Percentiles rank a stretch among this genome's conserved stretches.
phyloP scores from a whole-genome alignment of 805 yeast genomes.

The Candida sakaeoensis region DNA sequence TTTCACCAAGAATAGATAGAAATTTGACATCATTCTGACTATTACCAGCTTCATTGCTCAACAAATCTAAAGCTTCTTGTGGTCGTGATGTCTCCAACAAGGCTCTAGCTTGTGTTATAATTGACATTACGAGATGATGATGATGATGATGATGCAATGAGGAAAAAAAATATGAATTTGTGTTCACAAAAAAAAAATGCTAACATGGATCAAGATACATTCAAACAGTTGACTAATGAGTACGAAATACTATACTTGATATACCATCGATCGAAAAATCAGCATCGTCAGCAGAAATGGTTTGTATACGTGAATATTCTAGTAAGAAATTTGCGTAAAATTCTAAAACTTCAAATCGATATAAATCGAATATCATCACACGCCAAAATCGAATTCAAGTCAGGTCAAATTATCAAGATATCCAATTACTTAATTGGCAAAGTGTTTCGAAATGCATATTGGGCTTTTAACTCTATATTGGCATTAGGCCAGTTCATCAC shows the following conservation, averaged over 20 bases:
- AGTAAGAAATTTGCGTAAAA: slow-evolving; percentile 50
- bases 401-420: slow-evolving; percentile 13
- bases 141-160: background rate
- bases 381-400: slow-evolving; percentile 9
- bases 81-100: slow-evolving; percentile 47
- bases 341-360: slow-evolving; percentile 24
- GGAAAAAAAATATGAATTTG: too few species aligned
- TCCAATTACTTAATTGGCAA: slow-evolving; percentile 29
- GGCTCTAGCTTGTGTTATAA: slow-evolving; percentile 36
- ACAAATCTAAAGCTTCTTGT: slow-evolving; percentile 48
- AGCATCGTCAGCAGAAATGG: slow-evolving; percentile 72
- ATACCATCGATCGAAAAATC: slow-evolving; percentile 71
- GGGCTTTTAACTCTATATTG: slow-evolving; percentile 62
- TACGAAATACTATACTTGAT: slow-evolving; percentile 56
- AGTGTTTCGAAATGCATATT: slow-evolving; percentile 47
- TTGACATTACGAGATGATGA: slow-evolving; percentile 3
- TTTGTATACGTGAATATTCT: slow-evolving; percentile 66
- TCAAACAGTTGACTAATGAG: slow-evolving; percentile 36
- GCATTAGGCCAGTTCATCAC: slow-evolving; percentile 73
- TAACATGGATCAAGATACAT: slow-evolving; percentile 3
- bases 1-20: slow-evolving; percentile 67
- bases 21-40: slow-evolving; percentile 40
- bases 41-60: slow-evolving; percentile 31
- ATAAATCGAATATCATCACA: slow-evolving; percentile 9
- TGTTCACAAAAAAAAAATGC: too few species aligned